Conservation (phyloP, 331 rosid species). For the Quercus phellos region DNA sequence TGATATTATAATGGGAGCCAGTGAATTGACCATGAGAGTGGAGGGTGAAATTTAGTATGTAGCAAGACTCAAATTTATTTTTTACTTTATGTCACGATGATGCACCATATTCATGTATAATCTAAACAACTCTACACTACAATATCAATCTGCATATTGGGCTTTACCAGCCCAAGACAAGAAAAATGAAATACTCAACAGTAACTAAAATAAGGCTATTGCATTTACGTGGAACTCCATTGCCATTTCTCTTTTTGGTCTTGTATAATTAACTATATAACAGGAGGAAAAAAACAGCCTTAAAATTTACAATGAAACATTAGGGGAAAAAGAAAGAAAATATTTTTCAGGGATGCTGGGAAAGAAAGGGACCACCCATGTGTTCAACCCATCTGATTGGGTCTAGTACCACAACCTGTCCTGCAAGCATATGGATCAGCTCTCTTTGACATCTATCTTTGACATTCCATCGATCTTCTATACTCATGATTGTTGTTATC, state of each 20-base stretch:
- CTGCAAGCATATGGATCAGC: constrained; percentile 6
- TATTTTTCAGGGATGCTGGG: not conserved
- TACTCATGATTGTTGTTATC: constrained; percentile 3
- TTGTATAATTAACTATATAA: not conserved
- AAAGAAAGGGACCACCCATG: not conserved
- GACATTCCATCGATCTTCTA: not conserved
- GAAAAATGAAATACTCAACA: not conserved
- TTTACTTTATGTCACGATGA: no score
- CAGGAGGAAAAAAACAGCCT: not conserved
- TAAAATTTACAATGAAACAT: not conserved
- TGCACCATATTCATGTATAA: not conserved
- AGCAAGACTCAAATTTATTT: no score
- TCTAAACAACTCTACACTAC: not conserved
- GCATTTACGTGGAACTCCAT: not conserved
- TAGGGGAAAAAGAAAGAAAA: not conserved
- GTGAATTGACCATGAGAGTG: no score
- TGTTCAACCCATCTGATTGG: not conserved
- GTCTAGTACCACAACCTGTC: not conserved
- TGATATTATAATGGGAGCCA: no score
- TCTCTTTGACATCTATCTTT: not conserved
- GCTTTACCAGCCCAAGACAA: not conserved
- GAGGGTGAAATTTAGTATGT: no score
- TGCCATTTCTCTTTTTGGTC: not conserved
- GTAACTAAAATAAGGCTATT: not conserved
- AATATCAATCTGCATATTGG: not conserved